These are phyloP conservation scores for Cyberlindnera americana DNA, from an alignment of 805 yeast genomes.

Conservation along the genomic window DNA sequence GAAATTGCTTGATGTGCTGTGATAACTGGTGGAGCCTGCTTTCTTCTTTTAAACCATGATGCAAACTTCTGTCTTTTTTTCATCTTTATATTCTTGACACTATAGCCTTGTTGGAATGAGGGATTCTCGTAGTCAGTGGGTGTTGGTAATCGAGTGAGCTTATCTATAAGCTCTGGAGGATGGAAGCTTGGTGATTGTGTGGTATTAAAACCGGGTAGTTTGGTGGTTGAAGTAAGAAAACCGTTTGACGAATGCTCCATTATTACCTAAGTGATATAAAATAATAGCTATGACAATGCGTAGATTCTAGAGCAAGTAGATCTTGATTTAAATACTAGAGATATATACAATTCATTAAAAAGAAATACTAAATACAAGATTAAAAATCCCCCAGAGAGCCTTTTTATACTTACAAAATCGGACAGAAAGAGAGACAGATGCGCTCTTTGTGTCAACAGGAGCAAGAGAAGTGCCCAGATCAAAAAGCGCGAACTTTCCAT, in stretches of 20 bases:
- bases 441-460: slow-evolving; percentile 2
- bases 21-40: too few relatives aligned
- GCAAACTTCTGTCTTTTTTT: not conserved
- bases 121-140: not conserved
- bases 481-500: not conserved
- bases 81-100: not conserved
- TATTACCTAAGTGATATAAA: too few relatives aligned
- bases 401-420: too few relatives aligned
- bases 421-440: not conserved
- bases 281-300: too few relatives aligned
- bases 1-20: not conserved
- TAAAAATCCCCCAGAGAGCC: too few relatives aligned
- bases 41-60: slow-evolving; percentile 4
- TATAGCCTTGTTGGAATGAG: not conserved
- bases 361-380: too few relatives aligned
- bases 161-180: not conserved
- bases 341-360: too few relatives aligned
- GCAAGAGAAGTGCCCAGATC: not conserved
- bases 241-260: not conserved
- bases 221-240: not conserved
- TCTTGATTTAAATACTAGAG: too few relatives aligned
- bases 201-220: too few relatives aligned
- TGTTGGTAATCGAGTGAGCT: not conserved
- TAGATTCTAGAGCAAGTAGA: too few relatives aligned
- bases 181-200: not conserved